Evolutionary conservation across 768 basidiomycete species (phyloP).

Genomic region (Mycena polygramma): DNA sequence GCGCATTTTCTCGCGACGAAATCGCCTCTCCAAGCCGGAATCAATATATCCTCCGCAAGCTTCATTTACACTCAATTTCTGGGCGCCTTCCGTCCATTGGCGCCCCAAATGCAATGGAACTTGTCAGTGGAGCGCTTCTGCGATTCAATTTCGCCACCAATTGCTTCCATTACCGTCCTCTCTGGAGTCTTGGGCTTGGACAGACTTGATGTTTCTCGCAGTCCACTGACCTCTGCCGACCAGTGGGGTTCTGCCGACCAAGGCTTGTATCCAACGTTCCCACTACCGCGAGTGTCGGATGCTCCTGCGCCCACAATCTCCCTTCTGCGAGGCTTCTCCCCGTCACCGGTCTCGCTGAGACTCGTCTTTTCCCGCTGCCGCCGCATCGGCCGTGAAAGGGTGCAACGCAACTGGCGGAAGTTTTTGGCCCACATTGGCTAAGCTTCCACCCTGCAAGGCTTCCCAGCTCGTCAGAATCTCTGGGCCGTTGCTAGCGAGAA

Average conservation of each 20-base stretch:
- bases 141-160: background rate
- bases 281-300: background rate
- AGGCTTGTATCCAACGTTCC: background rate
- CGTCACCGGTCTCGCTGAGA: background rate
- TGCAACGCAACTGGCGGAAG: background rate
- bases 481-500: no score
- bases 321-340: background rate
- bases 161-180: background rate
- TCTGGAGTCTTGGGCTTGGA: background rate
- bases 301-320: background rate
- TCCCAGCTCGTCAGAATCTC: no score
- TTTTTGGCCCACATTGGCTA: background rate
- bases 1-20: background rate
- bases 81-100: background rate
- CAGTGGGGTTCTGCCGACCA: background rate
- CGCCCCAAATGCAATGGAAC: constrained; percentile 7
- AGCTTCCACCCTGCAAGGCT: no score
- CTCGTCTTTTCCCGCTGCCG: constrained; percentile 11
- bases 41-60: background rate
- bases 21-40: background rate
- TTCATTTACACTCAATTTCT: background rate
- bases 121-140: background rate
- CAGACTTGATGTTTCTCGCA: background rate
- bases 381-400: constrained; percentile 12
- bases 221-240: background rate